Evolutionary conservation across 768 basidiomycete species (phyloP), one percentile per base, ranked within the genome.

Genomic region (Imleria badia): DNA sequence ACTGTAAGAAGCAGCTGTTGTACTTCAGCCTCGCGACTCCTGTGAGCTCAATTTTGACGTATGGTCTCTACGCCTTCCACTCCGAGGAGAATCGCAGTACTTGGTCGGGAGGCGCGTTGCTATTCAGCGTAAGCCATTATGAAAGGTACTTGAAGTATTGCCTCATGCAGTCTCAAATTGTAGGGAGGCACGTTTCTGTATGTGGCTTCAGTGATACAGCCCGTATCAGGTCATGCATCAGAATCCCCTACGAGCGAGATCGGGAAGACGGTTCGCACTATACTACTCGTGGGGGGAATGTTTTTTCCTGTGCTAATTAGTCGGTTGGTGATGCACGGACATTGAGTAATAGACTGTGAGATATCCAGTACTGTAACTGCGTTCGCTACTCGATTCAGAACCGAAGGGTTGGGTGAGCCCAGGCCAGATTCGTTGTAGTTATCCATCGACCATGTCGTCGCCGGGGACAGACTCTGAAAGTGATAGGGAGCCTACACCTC

Each of bases 101-200:
- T 45, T 86, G 85, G 80, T 85, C 88, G 1, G 94, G 91, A 9
- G 71, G 85, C 11, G 87, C 90, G 0, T 77, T 98, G 34, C 76
- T 98, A 8, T 78, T 96, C 62, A 96, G 94, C 14, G 94, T 95
- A 62, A 64, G 86, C 75, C 20, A 15, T 51, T 51, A 26, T 9
- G 10, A 34, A 29, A 20, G 36, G 12, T 22, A 22, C 20, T 30
- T 19, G 26, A 40, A 26, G 45, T 10, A 20, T 33, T 42, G 15
- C 30, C 40, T 65, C 30, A 58, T 45, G 48, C 23, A 8, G 30
- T 9, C 31, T 40, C 31, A 9, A 39, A 34, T 22, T 40, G 33
- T 51, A 94, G 91, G 94, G 91, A 42, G 94, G 94, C 10, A 94
- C 92, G 4, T 97, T 97, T 73, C 77, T 98, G 36, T 97, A 96